Base-by-base conservation (phyloP, 768 basidiomycete genomes). In the Leccinum broughii region DNA sequence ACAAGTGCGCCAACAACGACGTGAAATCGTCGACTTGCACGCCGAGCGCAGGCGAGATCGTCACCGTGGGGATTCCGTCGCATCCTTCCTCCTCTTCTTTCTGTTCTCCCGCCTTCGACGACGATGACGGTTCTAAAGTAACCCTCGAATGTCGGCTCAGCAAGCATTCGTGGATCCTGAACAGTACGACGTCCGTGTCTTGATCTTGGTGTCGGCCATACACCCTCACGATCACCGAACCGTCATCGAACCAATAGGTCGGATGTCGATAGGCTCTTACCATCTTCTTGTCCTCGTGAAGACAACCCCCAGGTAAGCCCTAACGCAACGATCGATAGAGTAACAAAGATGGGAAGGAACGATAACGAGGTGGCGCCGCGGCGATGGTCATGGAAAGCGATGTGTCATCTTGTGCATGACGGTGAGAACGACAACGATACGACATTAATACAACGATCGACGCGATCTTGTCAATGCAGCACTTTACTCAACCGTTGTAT, bases 401-500 rank as follows among this genome's bases (percentile, higher is more conserved):
- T 41, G 39, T 41, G 39, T 41, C 14, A 28, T 46, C 26, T 15
- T 28, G 22, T 34, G 8, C 44, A 17, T 37, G 44, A 48, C 35
- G 35, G 37, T 17, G 37, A 22, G 37, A 57, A 22, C 41, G 28
- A 50, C 15, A 11, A 15, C 6, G 53, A 59, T 39, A 28, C 24
- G 20, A 58, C 41, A 30, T 30, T 30, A 51, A 49, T 11, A 46
- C 17, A 15, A 48, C 26, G 32, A 51, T 28, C 57, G 39, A 39
- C 15, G 14, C 15, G 37, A 41, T 41, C 32, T 35, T n/a, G 48
- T 70, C 65, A 85, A 66, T 85, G 80, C 68, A 97, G 73, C n/a
- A 95, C 94, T 76, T 95, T 91, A 73, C 93, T 93, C 73, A 97
- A 77, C 72, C 92, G 78, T 75, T 95, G 92, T 65, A 97, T 86